Base-by-base conservation (phyloP, 306 rosid species). In the Crotalaria pallida region DNA sequence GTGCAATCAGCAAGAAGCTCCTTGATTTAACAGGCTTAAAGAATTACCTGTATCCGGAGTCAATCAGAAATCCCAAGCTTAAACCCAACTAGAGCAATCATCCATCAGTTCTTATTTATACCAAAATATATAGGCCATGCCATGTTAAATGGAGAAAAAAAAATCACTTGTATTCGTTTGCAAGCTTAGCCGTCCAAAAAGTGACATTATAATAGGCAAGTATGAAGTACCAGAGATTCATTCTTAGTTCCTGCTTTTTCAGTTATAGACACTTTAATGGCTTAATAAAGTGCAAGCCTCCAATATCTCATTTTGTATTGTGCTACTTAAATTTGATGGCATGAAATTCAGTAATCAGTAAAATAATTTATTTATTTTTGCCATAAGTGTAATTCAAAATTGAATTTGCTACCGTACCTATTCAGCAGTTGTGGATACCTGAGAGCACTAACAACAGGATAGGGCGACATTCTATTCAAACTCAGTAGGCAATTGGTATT, bases 1-100 rank as follows among this genome's bases (percentile, higher is more conserved):
- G 85, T 7, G 55, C 90, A 33, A 44, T 78, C 7, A 82, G 87
- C 52, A 87, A 87, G 83, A 89, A 77, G 82, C 50, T 87, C 33
- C 58, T 83, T 48, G 60, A 89, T 44, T 11, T 73, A 17, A 24
- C 82, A 26, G 41, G 88, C 38, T 58, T 85, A 15, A 81, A 85
- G 74, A 31, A 49, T 10, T 77, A 47, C 66, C 3, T 83, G 15
- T 77, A 85, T 51, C 88, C 90, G 0, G 45, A 75, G 4, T 76
- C 83, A 0, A 40, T 81, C 56, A 73, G 58, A 23, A 55, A 67
- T 24, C 83, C 87, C 31, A 38, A 67, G 19, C 61, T 76, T 58
- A 65, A 67, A 23, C 60, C 58, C 58, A 82, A 65, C 43, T 71
- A 58, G 26, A 47, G 1, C 38, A 65, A 7, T 33, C 44, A 10